Base-by-base conservation (phyloP, 2,329 filamentous ascomycete genomes). In the Sporothrix dimorphospora region DNA sequence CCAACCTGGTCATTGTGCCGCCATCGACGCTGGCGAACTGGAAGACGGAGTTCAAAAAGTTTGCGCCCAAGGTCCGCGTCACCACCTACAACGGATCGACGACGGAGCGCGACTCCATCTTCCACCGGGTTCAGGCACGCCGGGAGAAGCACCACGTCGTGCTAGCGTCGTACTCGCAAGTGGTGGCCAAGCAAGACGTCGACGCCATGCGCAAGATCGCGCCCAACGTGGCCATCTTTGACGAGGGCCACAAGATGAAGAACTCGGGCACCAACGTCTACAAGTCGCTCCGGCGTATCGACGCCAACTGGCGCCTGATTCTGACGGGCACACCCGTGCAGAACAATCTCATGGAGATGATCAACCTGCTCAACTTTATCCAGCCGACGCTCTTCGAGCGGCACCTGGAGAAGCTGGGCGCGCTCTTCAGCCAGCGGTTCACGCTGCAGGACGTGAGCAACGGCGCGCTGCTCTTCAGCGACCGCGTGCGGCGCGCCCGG, bases 11-110 rank as follows among this genome's bases (percentile, higher is more conserved):
- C 49, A 90, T 99, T 38, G 96, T 98, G 1, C 96, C 96, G 5
- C 92, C 94, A 0, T 97, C 95, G 0, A 98, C 95, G 0, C 87
- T 97, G 78, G 95, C 97, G 78, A 99, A 99, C 79, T 99, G 96
- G 96, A 87, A 97, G 68, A 89, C 90, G 68, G 96, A 99, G 80
- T 97, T 99, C 77, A 84, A 91, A 74, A 91, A 89, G 65, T 99
- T 99, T 80, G 95, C 94, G 6, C 94, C 94, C 0, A 84, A 84
- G 0, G 81, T 99, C 38, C 87, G 86, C 0, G 91, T 98, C 45
- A 93, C 88, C 87, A 93, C 89, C 1, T 89, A 89, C 77, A 82
- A 84, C 75, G 93, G 93, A 19, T 84, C 84, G 6, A 90, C 94
- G 78, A 83, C 84, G 3, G 90, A 91, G 76, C 89, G 92, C 63